Evolutionary conservation across 768 basidiomycete genomes (phyloP).

Genomic region (Phylloporus sp.): DNA sequence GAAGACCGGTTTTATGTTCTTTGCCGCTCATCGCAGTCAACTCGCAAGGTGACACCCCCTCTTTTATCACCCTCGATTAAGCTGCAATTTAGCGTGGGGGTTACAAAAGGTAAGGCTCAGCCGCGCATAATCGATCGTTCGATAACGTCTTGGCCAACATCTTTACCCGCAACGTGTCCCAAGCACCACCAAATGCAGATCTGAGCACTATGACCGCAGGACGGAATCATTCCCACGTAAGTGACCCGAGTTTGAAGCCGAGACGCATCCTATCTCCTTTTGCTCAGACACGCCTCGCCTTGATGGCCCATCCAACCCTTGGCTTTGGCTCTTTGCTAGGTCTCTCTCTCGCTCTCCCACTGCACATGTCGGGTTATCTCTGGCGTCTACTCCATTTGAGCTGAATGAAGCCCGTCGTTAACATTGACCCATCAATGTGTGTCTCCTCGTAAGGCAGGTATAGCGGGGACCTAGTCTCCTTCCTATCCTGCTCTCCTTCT

Average conservation of each 20-base stretch:
- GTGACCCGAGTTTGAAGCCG: background rate
- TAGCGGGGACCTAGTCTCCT: background rate
- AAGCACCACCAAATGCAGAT: background rate
- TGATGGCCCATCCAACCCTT: too few species aligned
- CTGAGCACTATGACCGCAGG: background rate
- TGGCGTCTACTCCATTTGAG: background rate
- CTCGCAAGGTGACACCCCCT: background rate
- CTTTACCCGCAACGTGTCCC: too few species aligned
- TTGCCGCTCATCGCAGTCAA: background rate
- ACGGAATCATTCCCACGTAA: background rate
- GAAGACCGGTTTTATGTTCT: background rate
- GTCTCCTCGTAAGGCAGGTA: background rate
- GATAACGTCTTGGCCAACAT: too few species aligned
- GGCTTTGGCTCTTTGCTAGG: too few species aligned
- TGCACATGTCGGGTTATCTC: background rate
- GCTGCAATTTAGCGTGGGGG: background rate
- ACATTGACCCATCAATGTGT: background rate
- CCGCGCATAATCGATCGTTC: too few species aligned
- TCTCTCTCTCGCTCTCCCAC: background rate
- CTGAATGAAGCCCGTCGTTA: background rate
- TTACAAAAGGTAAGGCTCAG: background rate
- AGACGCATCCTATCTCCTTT: background rate
- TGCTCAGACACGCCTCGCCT: too few species aligned
- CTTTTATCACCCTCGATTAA: background rate
- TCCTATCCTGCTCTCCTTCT: background rate